Evolutionary conservation across 371 early-diverging fungal genomes (phyloP), one percentile per base, ranked within the genome.

Genomic region (Rhizomucor pusillus): DNA sequence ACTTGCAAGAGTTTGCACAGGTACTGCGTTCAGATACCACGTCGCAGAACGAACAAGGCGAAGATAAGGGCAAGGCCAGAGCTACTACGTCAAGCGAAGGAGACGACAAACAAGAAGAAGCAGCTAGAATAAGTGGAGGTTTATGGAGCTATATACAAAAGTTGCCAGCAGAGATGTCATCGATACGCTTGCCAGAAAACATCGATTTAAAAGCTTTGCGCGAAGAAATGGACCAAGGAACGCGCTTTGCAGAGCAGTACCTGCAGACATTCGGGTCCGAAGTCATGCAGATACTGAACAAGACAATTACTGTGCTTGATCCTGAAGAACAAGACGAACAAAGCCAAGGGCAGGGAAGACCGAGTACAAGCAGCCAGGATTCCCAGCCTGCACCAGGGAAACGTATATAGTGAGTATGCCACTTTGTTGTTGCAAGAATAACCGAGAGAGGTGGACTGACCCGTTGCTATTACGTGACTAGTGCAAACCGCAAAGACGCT

Each of bases 201-300:
- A 70, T 75, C 52, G 63, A 75, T 37, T 51, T 78, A 41, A 59
- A 53, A 20, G 67, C 65, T 23, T 39, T 78, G 10, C 64, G 62
- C 39, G 67, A 75, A 43, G 79, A 69, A 39, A 51, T 75, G 43
- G 54, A 56, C 14, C 71, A 66, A n/a, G 73, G 75, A 22, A 75
- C 79, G 10, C 60, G 65, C 1, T 75, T 73, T 54, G 79, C 79
- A 47, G 79, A 78, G 51, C 75, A 75, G 34, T 78, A 78, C 37
- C 53, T 78, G 47, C 73, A 73, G 37, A 62, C 62, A 29, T 78
- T 75, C 62, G 79, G 79, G 16, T 47, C 62, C 6, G 79, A 78
- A 46, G 73, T 75, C 12, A 52, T 71, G 34, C 56, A 65, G 16
- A 63, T 62, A 6, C 52, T 78, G 19, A 68, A 62, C 40, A 66